A percentile compares a stretch with the other conserved stretches of the same genome.
Conservation (phyloP, 208 protist genomes). For the Leishmania lainsoni region DNA sequence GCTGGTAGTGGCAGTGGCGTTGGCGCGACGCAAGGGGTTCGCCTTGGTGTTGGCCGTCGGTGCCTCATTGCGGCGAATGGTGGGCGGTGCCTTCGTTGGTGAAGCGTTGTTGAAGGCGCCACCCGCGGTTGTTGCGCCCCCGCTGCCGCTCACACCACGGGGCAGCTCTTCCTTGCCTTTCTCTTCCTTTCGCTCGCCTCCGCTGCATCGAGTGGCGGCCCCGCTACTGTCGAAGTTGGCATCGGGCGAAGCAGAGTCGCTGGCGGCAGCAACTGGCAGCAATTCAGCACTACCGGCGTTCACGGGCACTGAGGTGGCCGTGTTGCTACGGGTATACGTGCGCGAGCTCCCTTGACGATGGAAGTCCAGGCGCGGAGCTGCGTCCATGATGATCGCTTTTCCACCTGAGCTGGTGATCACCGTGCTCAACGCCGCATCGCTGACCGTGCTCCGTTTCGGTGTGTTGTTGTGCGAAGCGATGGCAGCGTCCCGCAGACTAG, state of each 20-base stretch:
- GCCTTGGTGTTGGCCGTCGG: constrained; percentile 11
- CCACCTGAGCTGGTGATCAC: constrained; percentile 2
- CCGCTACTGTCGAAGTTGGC: not conserved
- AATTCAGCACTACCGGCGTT: not conserved
- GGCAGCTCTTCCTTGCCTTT: not conserved
- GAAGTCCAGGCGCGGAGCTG: constrained; percentile 41
- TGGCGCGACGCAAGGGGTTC: constrained; percentile 15
- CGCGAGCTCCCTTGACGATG: constrained; percentile 28
- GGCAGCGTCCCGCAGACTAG: not conserved
- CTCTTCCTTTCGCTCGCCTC: constrained; percentile 7
- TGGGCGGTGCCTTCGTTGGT: not conserved
- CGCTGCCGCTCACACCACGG: not conserved
- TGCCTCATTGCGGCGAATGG: constrained; percentile 8
- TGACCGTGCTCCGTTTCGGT: not conserved
- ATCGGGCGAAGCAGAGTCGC: not conserved
- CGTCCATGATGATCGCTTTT: constrained; percentile 27
- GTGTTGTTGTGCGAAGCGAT: constrained; percentile 6
- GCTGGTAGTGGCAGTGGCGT: not conserved
- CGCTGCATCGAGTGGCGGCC: not conserved
- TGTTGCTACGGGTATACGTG: constrained; percentile 29
- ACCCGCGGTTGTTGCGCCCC: not conserved
- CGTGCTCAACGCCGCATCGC: not conserved
- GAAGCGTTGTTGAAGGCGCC: not conserved
- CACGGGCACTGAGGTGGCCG: constrained; percentile 5
- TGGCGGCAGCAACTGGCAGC: not conserved